Base-by-base conservation (phyloP, 2,329 filamentous ascomycete genomes). In the Scedosporium dehoogii region DNA sequence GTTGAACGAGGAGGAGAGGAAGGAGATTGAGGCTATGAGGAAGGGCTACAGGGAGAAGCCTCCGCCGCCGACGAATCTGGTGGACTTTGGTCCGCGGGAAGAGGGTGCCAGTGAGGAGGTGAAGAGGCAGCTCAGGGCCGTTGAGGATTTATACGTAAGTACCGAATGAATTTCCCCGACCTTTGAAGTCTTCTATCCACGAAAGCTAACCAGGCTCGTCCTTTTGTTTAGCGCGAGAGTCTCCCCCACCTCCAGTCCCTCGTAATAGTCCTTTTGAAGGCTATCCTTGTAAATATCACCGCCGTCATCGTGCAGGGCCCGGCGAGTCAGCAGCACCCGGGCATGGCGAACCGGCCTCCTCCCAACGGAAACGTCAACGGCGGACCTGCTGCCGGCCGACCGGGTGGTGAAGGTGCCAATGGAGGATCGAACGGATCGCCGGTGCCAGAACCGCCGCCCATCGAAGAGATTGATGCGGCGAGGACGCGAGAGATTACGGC, bases 191-290 rank as follows among this genome's bases (percentile, higher is more conserved):
- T 3, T 18, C n/a, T 16, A 25, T 23, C 6, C 4, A 27, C 18
- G 12, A 23, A 5, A 18, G 55, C 21, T 42, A 25, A 56, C 41
- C 6, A 7, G 10, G n/a, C 6, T 59, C n/a, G 29, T 38, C 29
- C 25, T 38, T 59, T 29, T 3, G 6, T 23, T 25, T 68, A 96
- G 90, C 81, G 83, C 70, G 81, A 88, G 65, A 85, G 89, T 0
- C 77, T 99, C 60, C 91, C 93, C 1, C 87, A 96, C 72, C 77
- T 99, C 16, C 94, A 97, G 72, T 97, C 93, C 1, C 78, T 97
- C 14, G 89, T 96, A 3, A 96, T 97, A 68, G 92, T 97, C 4
- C 81, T 97, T 46, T 82, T 97, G 67, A 96, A 94, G 72, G 89
- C 92, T 14, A 88, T 97, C 51, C 77, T 97, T 64, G 83, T 88